These are phyloP conservation scores for Ilex paraguariensis DNA, from an alignment of 305 asterid species.

Conservation along the genomic window DNA sequence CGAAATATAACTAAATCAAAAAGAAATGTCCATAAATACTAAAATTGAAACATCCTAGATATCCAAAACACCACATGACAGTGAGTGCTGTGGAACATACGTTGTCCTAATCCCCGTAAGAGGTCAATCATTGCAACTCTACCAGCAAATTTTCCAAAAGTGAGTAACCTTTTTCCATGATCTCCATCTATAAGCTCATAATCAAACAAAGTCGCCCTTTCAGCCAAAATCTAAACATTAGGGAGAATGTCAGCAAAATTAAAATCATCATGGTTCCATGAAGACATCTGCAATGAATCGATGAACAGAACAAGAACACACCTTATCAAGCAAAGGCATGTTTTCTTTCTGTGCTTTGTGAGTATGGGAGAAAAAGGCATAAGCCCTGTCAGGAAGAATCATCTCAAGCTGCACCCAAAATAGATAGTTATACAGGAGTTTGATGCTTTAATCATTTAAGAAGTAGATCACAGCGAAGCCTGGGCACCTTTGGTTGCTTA, in stretches of 20 bases:
- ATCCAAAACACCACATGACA: not conserved
- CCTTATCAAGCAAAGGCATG: constrained; percentile 97
- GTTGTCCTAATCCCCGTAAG: constrained; percentile 76
- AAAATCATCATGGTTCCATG: not conserved
- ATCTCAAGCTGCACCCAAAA: constrained; percentile 69
- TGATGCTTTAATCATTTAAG: not conserved
- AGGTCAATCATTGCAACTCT: constrained; percentile 90
- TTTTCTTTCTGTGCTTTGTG: constrained; percentile 95
- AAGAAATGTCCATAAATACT: too few relatives aligned
- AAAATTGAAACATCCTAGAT: not conserved
- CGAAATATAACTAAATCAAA: too few relatives aligned
- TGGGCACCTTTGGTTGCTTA: constrained; percentile 81
- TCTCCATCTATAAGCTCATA: constrained; percentile 93
- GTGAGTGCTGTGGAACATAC: constrained; percentile 33
- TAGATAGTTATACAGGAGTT: constrained; percentile 6
- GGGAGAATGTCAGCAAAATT: constrained; percentile 1
- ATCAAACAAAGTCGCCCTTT: constrained; percentile 79
- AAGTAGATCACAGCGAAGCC: constrained; percentile 4
- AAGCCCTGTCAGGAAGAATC: constrained; percentile 85
- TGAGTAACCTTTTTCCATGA: constrained; percentile 76
- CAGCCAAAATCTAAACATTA: constrained; percentile 60
- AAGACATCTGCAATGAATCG: not conserved
- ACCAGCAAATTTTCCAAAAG: constrained; percentile 94
- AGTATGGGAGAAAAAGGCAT: constrained; percentile 92
- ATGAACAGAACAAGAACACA: constrained; percentile 12